phyloP scores from a whole-genome alignment of 2,329 filamentous ascomycete genomes.

The Hymenoscyphus fraxineus region DNA sequence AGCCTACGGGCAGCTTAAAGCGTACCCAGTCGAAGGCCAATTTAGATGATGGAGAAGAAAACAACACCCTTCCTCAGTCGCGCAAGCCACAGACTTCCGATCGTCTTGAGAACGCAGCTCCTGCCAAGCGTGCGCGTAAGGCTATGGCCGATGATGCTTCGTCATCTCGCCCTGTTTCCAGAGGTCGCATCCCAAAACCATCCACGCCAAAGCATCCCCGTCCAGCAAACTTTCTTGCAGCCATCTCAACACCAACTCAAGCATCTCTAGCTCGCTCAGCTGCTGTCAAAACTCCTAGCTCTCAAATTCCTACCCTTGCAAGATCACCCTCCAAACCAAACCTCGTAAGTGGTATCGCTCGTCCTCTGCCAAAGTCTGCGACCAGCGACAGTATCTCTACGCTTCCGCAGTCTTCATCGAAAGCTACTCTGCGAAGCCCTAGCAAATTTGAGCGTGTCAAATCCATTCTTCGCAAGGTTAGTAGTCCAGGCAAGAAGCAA shows the following conservation, averaged over 20 bases:
- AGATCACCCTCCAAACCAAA: constrained; percentile 52
- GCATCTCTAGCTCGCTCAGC: constrained; percentile 62
- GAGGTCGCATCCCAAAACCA: constrained; percentile 42
- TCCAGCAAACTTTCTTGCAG: constrained; percentile 46
- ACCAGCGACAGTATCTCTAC: constrained; percentile 45
- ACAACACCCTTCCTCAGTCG: constrained; percentile 31
- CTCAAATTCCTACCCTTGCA: constrained; percentile 43
- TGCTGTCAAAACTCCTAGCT: constrained; percentile 51
- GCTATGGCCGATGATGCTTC: constrained; percentile 66
- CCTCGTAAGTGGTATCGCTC: constrained; percentile 38
- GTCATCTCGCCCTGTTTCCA: constrained; percentile 56
- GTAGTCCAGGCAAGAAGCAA: constrained; percentile 25
- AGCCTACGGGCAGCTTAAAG: constrained; percentile 48
- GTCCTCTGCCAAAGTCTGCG: constrained; percentile 51
- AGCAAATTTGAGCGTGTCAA: constrained; percentile 47
- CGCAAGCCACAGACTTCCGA: constrained; percentile 13
- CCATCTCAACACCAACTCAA: constrained; percentile 74
- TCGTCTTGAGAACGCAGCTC: constrained; percentile 34
- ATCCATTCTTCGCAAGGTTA: constrained; percentile 49
- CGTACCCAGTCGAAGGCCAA: constrained; percentile 58
- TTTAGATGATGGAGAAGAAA: constrained; percentile 56
- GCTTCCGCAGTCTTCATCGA: constrained; percentile 31
- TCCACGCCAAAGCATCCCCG: constrained; percentile 42
- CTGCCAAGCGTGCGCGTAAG: constrained; percentile 70
- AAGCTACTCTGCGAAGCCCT: constrained; percentile 25